Conservation (phyloP, 257 asterid species). For the Penstemon davidsonii region DNA sequence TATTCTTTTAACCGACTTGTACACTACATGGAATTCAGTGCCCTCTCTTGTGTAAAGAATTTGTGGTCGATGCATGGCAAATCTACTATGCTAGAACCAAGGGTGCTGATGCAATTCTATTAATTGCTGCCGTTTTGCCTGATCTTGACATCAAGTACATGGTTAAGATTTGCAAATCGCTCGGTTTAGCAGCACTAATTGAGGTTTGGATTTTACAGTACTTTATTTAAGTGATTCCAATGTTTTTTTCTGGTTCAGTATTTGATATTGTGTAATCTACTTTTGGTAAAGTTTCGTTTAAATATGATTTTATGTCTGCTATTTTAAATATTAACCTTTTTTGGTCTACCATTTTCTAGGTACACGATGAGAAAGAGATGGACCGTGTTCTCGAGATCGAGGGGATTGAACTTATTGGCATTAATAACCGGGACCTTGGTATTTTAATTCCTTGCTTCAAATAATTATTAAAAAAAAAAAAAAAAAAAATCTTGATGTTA, state of each 20-base stretch:
- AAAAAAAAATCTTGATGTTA: too few relatives aligned
- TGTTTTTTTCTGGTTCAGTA: too few relatives aligned
- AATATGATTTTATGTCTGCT: neutral
- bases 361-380: conserved; percentile 89
- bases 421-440: conserved; percentile 89
- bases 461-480: too few relatives aligned
- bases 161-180: conserved; percentile 83
- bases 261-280: too few relatives aligned
- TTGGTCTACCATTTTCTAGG: conserved; percentile 48
- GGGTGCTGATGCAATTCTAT: conserved; percentile 90
- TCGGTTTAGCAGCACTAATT: conserved; percentile 72
- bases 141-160: conserved; percentile 83
- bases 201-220: conserved; percentile 55
- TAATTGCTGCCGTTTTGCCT: conserved; percentile 85
- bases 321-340: conserved; percentile 1
- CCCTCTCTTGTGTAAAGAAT: conserved; percentile 90
- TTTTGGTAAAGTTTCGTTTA: too few relatives aligned
- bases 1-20: conserved; percentile 25
- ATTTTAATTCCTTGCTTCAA: conserved; percentile 2
- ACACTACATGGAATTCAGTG: conserved; percentile 51
- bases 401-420: conserved; percentile 84
- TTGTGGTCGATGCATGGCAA: conserved; percentile 87
- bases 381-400: conserved; percentile 75
- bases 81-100: conserved; percentile 75
- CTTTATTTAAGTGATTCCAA: too few relatives aligned